Evolutionary conservation across 2,329 filamentous ascomycete species (phyloP).

Genomic region (Aspergillus fijiensis): DNA sequence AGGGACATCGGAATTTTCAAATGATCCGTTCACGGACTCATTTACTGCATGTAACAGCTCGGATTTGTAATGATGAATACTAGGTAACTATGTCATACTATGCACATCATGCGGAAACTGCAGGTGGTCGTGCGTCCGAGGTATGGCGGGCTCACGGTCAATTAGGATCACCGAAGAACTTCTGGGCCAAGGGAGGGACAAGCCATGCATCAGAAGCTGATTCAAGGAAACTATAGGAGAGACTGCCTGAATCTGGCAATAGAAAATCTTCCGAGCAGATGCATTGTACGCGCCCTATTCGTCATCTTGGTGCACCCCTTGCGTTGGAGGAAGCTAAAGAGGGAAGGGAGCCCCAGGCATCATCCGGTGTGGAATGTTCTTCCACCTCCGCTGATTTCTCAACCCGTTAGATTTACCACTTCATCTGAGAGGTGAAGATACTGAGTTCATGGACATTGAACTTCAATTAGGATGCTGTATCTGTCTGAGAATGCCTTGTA

Average conservation of each 20-base stretch:
- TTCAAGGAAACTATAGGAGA: not conserved
- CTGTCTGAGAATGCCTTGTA: not conserved
- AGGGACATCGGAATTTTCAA: too few relatives aligned
- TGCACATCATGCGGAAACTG: not conserved
- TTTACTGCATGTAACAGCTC: too few relatives aligned
- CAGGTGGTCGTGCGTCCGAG: not conserved
- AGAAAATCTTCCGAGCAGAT: not conserved
- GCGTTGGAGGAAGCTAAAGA: not conserved
- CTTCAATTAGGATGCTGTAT: not conserved
- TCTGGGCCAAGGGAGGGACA: not conserved
- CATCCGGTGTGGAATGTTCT: not conserved
- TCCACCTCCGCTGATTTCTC: not conserved
- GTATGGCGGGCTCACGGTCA: not conserved
- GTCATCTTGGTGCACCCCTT: not conserved
- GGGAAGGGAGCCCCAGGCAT: not conserved
- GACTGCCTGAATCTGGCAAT: not conserved
- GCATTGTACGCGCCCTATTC: not conserved
- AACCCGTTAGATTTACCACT: too few relatives aligned
- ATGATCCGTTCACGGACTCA: too few relatives aligned
- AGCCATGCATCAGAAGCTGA: not conserved
- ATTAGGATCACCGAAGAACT: not conserved
- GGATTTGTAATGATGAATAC: not conserved
- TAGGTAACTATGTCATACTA: not conserved
- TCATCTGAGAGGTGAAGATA: too few relatives aligned
- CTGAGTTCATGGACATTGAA: too few relatives aligned